Percentiles rank a stretch among this genome's conserved stretches.
These are phyloP conservation scores for Lactarius sanguifluus DNA, from an alignment of 768 basidiomycete genomes.

Conservation along the genomic window DNA sequence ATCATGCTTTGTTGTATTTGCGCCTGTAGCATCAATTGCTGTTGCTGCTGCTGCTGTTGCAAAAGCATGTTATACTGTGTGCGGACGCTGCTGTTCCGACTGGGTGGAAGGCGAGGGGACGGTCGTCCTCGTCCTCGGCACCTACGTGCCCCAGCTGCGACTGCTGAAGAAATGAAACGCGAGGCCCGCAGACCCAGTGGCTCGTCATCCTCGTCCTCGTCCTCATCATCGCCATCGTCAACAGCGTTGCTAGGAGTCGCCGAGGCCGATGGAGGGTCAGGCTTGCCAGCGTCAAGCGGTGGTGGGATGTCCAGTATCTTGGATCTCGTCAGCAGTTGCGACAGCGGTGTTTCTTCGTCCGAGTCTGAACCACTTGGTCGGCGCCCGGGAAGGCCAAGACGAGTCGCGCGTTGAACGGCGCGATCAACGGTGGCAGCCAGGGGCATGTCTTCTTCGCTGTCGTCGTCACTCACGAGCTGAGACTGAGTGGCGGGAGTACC, in stretches of 20 bases:
- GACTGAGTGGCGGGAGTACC: conserved; percentile 27
- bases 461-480: conserved; percentile 39
- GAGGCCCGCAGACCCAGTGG: conserved; percentile 73
- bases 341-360: conserved; percentile 74
- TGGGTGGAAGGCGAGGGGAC: conserved; percentile 71
- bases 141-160: conserved; percentile 18
- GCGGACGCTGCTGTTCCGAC: conserved; percentile 68
- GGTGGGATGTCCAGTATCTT: conserved; percentile 45
- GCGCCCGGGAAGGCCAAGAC: conserved; percentile 33
- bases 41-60: conserved; percentile 54
- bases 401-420: conserved; percentile 48
- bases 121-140: conserved; percentile 50
- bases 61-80: conserved; percentile 50
- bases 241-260: conserved; percentile 1
- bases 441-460: conserved; percentile 82
- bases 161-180: conserved; percentile 36
- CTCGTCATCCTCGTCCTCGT: conserved; percentile 66
- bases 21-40: conserved; percentile 49
- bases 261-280: conserved; percentile 28
- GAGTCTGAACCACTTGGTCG: conserved; percentile 44
- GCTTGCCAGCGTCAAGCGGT: conserved; percentile 44
- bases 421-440: conserved; percentile 62
- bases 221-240: conserved; percentile 34
- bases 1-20: conserved; percentile 76
- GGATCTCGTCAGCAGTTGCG: conserved; percentile 52